Base-by-base conservation (phyloP, 2,329 filamentous ascomycete species). In the Stemphylium vesicarium region DNA sequence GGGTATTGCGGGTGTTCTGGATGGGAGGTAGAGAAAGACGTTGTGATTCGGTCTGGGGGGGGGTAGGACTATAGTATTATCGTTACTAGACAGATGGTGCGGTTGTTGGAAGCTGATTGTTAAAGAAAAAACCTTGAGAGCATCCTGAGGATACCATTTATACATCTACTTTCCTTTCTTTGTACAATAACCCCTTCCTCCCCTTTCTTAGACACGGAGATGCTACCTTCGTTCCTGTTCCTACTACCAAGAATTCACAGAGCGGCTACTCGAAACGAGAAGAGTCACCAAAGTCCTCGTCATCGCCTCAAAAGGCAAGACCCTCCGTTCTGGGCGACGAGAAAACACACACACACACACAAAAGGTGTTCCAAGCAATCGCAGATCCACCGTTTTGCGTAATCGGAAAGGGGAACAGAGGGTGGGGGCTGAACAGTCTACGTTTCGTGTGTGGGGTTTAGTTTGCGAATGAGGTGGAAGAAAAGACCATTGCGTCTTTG, bases 191-290 rank as follows among this genome's bases (percentile, higher is more conserved):
- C n/a, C n/a, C n/a, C n/a, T n/a, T n/a, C 18, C 18, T 16, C 10
- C 36, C 36, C n/a, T n/a, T 38, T 38, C 15, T 11, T 7, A 37
- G 24, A 26, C 2, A 26, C 24, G 24, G 24, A 6, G 24, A 26
- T 26, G 24, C 24, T 26, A 2, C 8, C 24, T 26, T 26, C 24
- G 2, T 26, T 26, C 6, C 24, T 26, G 24, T 26, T 26, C 35
- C 18, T 20, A 20, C 22, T 10, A 20, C 36, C 36, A 16, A 45
- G 31, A 9, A 49, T 11, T 11, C 10, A 56, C 57, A 63, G 51
- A n/a, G 57, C 56, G 60, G 62, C 53, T 41, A 50, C 57, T 51
- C 66, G 65, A 69, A 68, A 68, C 66, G 38, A 45, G 33, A 55
- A 18, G 35, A 54, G 53, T 54, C 40, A 54, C 54, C 57, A 24